Evolutionary conservation across 2,329 filamentous ascomycete species (phyloP).

Genomic region (Myriosclerotinia duriaeana): DNA sequence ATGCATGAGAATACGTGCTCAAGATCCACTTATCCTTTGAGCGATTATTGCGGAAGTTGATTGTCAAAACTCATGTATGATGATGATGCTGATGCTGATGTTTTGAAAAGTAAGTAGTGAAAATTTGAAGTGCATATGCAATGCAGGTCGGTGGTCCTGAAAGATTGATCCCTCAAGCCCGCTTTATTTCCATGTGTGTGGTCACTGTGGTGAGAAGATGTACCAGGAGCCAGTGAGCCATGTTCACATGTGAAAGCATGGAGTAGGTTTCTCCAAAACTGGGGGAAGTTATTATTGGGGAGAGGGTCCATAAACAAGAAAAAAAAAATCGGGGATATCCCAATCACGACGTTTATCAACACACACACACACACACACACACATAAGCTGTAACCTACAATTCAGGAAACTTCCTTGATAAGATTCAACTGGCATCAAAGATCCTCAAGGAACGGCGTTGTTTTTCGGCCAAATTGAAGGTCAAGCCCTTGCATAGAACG

Average conservation of each 20-base stretch:
- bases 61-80: conserved; percentile 8
- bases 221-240: neutral
- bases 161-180: neutral
- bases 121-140: conserved; percentile 13
- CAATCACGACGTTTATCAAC: neutral
- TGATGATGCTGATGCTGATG: neutral
- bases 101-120: neutral
- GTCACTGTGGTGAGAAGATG: neutral
- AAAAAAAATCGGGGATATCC: neutral
- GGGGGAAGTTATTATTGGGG: neutral
- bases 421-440: neutral
- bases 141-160: neutral
- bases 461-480: conserved; percentile 10
- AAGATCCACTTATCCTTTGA: neutral
- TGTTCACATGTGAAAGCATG: conserved; percentile 4
- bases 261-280: neutral
- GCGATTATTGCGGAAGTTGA: neutral
- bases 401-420: neutral
- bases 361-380: neutral
- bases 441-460: conserved; percentile 13
- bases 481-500: too few relatives aligned
- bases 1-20: neutral
- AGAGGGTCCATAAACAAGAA: neutral
- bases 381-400: neutral
- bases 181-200: neutral